Percentiles rank a stretch among this genome's conserved stretches.
Conservation (phyloP, 805 yeast genomes). For the Starmerella potacharoeniae region DNA sequence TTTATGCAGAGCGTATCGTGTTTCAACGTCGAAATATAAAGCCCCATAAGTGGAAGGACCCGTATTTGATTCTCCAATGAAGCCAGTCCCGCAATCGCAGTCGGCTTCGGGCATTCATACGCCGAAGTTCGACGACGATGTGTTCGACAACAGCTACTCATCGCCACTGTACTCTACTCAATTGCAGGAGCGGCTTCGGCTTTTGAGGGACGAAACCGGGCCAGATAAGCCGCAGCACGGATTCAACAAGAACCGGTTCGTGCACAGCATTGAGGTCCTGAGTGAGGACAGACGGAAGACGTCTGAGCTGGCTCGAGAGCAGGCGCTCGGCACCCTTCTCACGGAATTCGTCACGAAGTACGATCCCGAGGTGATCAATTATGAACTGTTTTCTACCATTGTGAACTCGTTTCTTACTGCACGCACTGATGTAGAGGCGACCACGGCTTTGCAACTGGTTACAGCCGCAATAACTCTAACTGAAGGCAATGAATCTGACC, state of each 20-base stretch:
- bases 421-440: conserved; percentile 26
- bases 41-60: neutral
- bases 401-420: conserved; percentile 21
- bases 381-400: conserved; percentile 17
- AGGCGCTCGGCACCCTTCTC: conserved; percentile 25
- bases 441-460: conserved; percentile 26
- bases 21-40: neutral
- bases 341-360: conserved; percentile 25
- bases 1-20: neutral
- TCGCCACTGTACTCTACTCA: conserved; percentile 20
- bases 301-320: conserved; percentile 27
- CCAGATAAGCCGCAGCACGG: neutral
- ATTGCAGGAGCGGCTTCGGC: conserved; percentile 20
- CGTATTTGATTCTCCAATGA: neutral
- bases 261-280: conserved; percentile 24
- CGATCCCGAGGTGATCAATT: conserved; percentile 25
- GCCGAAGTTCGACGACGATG: conserved; percentile 11
- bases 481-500: conserved; percentile 20
- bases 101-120: conserved; percentile 13
- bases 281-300: conserved; percentile 26
- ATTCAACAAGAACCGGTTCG: conserved; percentile 13
- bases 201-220: conserved; percentile 7
- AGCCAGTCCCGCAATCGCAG: conserved; percentile 14
- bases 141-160: conserved; percentile 11
- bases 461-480: conserved; percentile 22